Percentiles rank a stretch among this genome's conserved stretches.
phyloP scores from a whole-genome alignment of 1,284 basidiomycete species.

The Malassezia furfur region DNA sequence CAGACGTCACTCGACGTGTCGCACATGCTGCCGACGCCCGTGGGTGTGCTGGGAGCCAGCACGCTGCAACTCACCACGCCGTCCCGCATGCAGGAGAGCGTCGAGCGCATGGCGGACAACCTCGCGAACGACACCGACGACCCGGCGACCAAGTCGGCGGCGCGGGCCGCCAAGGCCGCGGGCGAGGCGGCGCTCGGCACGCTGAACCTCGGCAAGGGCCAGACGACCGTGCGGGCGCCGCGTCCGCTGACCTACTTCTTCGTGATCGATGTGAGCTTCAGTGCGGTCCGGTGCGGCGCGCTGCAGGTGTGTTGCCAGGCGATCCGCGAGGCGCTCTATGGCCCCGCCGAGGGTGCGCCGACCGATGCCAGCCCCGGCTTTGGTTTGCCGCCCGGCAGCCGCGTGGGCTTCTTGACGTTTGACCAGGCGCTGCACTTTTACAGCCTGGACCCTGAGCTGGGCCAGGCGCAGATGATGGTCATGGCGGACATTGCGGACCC shows the following conservation, averaged over 20 bases:
- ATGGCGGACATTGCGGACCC: conserved; percentile 82
- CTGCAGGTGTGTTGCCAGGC: conserved; percentile 62
- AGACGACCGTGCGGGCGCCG: conserved; percentile 42
- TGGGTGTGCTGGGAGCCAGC: conserved; percentile 19
- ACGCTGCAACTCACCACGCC: conserved; percentile 37
- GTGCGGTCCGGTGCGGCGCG: conserved; percentile 65
- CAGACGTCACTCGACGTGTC: conserved; percentile 33
- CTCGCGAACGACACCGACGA: conserved; percentile 2
- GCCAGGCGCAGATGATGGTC: conserved; percentile 64
- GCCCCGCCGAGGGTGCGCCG: conserved; percentile 36
- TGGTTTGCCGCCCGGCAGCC: conserved; percentile 41
- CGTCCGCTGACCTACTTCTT: conserved; percentile 71
- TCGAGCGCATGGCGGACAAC: conserved; percentile 10
- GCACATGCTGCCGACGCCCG: conserved; percentile 24
- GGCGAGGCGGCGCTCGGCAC: conserved; percentile 37
- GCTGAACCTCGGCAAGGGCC: conserved; percentile 35
- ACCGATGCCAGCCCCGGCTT: conserved; percentile 28
- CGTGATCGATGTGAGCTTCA: conserved; percentile 72
- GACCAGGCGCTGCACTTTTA: conserved; percentile 79
- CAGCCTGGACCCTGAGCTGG: conserved; percentile 65
- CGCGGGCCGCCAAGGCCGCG: conserved; percentile 40
- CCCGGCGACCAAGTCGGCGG: conserved; percentile 35
- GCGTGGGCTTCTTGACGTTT: conserved; percentile 67
- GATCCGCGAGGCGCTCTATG: conserved; percentile 62
- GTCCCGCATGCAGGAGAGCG: conserved; percentile 25